Conservation (phyloP, 371 early-diverging fungal genomes). For the Actinomortierella wolfii region DNA sequence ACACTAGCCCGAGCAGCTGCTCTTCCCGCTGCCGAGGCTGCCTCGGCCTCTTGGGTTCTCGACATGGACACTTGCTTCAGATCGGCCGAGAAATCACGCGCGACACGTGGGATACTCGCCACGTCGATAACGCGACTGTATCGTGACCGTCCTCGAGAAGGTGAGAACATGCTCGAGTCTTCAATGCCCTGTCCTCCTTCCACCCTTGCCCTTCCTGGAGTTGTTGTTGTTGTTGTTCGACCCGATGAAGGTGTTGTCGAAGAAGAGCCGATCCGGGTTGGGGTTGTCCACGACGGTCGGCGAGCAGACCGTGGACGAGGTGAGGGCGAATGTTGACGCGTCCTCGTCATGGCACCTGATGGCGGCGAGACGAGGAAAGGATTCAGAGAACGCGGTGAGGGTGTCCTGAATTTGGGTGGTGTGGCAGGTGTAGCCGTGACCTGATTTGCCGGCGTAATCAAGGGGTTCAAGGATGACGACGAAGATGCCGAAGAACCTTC, state of each 20-base stretch:
- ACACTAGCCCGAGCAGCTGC: too few species aligned
- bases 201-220: neutral
- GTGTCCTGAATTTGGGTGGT: constrained; percentile 23
- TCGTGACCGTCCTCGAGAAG: neutral
- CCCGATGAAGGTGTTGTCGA: neutral
- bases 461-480: neutral
- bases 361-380: constrained; percentile 31
- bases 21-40: too few species aligned
- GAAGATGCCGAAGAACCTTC: neutral
- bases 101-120: too few species aligned
- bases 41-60: too few species aligned
- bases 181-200: neutral
- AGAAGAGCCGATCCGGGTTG: neutral
- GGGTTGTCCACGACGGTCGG: neutral
- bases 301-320: constrained; percentile 15
- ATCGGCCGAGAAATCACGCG: too few species aligned
- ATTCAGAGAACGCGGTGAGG: constrained; percentile 33
- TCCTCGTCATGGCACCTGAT: constrained; percentile 26
- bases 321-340: constrained; percentile 43
- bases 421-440: constrained; percentile 21
- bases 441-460: neutral
- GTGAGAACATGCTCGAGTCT: neutral
- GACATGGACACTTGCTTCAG: too few species aligned
- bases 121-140: too few species aligned
- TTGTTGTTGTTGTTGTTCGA: neutral